Percentiles rank a stretch among this genome's conserved stretches.
Evolutionary conservation across 148 eudicot species (phyloP).

Genomic region (Vaccinium macrocarpon): DNA sequence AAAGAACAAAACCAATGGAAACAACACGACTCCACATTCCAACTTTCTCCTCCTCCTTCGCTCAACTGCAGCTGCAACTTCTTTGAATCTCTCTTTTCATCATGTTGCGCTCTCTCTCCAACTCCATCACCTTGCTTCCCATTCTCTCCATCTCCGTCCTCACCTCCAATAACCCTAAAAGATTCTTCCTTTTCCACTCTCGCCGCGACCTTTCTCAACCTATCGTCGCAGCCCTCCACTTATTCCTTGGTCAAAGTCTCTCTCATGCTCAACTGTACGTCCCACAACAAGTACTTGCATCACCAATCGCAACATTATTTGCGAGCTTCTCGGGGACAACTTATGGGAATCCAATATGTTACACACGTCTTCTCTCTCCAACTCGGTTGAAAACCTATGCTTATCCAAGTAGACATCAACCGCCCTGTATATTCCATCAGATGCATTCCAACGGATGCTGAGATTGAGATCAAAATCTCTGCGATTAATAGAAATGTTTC

Average conservation of each 20-base stretch:
- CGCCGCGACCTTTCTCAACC: constrained; percentile 17
- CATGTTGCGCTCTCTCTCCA: constrained; percentile 41
- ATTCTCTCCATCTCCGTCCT: constrained; percentile 34
- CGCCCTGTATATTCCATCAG: constrained; percentile 63
- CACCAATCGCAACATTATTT: constrained; percentile 52
- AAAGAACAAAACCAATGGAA: too few species aligned
- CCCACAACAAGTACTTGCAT: constrained; percentile 47
- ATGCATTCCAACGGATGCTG: constrained; percentile 33
- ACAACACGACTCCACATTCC: constrained; percentile 50
- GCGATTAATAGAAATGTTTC: constrained; percentile 41
- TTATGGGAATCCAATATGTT: constrained; percentile 50
- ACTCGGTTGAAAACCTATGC: constrained; percentile 49
- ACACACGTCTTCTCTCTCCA: constrained; percentile 51
- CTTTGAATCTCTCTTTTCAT: constrained; percentile 43
- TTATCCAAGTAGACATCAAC: constrained; percentile 54
- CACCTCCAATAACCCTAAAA: not conserved
- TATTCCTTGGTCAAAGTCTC: constrained; percentile 41
- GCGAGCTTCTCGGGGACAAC: constrained; percentile 53
- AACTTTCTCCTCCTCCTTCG: constrained; percentile 35
- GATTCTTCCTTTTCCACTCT: not conserved
- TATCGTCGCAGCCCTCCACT: not conserved
- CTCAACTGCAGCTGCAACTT: constrained; percentile 15
- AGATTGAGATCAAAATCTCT: constrained; percentile 42
- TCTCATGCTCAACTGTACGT: constrained; percentile 44
- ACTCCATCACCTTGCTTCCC: constrained; percentile 40